Percentiles rank a stretch among this genome's conserved stretches.
Conservation (phyloP, 148 eudicot genomes). For the Drosera capensis region DNA sequence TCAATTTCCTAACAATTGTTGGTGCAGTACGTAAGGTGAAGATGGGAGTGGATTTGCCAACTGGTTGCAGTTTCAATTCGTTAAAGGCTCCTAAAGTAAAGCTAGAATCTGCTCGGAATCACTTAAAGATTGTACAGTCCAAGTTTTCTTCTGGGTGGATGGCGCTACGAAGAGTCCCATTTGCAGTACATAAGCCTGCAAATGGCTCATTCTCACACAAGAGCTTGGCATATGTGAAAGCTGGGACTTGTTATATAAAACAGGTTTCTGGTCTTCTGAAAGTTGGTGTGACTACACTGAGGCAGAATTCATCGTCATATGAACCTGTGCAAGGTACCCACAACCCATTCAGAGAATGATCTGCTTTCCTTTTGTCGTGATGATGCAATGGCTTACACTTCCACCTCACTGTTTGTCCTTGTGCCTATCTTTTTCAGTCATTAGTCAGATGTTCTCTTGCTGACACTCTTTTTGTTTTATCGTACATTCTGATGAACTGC, state of each 20-base stretch:
- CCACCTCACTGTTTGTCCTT: no score
- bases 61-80: constrained; percentile 58
- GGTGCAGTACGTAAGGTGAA: constrained; percentile 82
- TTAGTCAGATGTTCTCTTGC: background rate
- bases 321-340: constrained; percentile 59
- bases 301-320: constrained; percentile 55
- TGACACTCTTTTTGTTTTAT: constrained; percentile 3
- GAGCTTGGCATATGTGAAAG: constrained; percentile 77
- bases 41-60: constrained; percentile 74
- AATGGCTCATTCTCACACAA: constrained; percentile 60
- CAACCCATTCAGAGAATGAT: background rate
- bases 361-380: no score
- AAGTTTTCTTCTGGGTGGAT: constrained; percentile 57
- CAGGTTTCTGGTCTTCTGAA: constrained; percentile 80
- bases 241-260: constrained; percentile 69
- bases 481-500: constrained; percentile 6
- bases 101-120: constrained; percentile 33
- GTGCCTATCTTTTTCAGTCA: no score
- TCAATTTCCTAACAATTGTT: constrained; percentile 4
- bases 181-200: constrained; percentile 41
- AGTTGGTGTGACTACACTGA: constrained; percentile 69
- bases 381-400: no score
- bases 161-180: constrained; percentile 45
- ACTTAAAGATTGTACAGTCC: constrained; percentile 32
- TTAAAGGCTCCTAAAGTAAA: constrained; percentile 42